These are phyloP conservation scores for Cyclocybe aegerita DNA, from an alignment of 768 basidiomycete genomes.

Conservation along the genomic window DNA sequence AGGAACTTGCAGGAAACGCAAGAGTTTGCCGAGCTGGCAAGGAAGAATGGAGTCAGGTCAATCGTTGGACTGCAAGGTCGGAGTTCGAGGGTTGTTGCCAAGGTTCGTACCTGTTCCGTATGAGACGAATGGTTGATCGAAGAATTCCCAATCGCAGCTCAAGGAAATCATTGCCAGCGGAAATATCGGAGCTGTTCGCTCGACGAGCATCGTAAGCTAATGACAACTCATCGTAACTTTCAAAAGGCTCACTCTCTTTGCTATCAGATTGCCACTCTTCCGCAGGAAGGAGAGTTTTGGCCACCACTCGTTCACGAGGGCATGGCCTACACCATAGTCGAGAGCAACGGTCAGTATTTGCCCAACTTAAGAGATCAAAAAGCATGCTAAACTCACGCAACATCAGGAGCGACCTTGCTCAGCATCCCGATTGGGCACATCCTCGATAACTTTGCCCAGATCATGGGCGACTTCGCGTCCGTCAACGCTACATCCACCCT, in stretches of 20 bases:
- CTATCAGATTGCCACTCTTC: background rate
- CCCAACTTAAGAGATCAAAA: background rate
- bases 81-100: slow-evolving; percentile 21
- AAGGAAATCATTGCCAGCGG: slow-evolving; percentile 29
- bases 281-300: slow-evolving; percentile 1
- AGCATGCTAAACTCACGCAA: background rate
- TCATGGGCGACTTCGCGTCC: slow-evolving; percentile 29
- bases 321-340: background rate
- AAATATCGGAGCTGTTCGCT: slow-evolving; percentile 27
- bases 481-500: slow-evolving; percentile 21
- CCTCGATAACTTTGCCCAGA: slow-evolving; percentile 22
- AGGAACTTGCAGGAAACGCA: slow-evolving; percentile 24
- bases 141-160: slow-evolving; percentile 7
- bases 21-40: slow-evolving; percentile 30
- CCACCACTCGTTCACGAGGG: background rate
- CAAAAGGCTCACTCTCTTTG: background rate
- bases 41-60: slow-evolving; percentile 23
- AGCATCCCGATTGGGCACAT: slow-evolving; percentile 25
- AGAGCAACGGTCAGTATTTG: background rate
- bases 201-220: slow-evolving; percentile 20
- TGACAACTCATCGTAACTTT: background rate
- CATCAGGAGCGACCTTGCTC: slow-evolving; percentile 22
- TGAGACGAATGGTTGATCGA: background rate
- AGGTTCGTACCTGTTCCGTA: slow-evolving; percentile 20
- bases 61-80: slow-evolving; percentile 33